Percentiles rank a stretch among this genome's conserved stretches.
phyloP scores from a whole-genome alignment of 164 flowering plant genomes.

The Stephania yunnanensis region DNA sequence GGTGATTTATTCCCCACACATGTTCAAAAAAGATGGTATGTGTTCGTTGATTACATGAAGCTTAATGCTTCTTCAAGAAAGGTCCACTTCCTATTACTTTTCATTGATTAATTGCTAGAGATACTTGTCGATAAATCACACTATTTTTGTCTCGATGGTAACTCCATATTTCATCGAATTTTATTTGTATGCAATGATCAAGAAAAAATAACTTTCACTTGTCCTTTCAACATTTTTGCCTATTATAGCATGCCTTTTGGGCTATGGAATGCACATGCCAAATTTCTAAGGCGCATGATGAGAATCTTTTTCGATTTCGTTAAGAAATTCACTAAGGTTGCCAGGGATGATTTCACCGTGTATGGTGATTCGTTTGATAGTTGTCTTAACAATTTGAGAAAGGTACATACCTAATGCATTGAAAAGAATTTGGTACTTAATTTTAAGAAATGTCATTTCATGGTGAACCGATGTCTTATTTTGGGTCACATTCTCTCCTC shows the following conservation, averaged over 20 bases:
- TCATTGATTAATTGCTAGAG: background rate
- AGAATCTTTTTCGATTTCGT: no score
- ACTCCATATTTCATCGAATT: no score
- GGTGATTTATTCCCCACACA: no score
- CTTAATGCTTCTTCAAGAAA: background rate
- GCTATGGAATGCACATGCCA: background rate
- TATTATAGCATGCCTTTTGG: background rate
- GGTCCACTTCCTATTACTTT: constrained; percentile 1
- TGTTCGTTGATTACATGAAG: constrained; percentile 8
- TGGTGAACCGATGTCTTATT: no score
- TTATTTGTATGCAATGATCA: no score
- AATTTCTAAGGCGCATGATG: background rate
- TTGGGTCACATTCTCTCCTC: no score
- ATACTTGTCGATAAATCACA: background rate
- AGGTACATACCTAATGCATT: background rate
- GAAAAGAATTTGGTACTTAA: background rate
- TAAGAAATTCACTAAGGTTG: no score
- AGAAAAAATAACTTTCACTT: background rate
- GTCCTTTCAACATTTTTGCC: background rate
- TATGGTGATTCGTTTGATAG: no score
- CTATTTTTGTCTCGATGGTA: background rate
- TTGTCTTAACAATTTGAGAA: background rate
- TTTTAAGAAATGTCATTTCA: no score
- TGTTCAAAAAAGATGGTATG: background rate
- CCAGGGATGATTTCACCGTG: no score